Percentiles rank a stretch among this genome's conserved stretches.
These are phyloP conservation scores for Tolypocladium nubicola DNA, from an alignment of 2,329 filamentous ascomycete species.

Conservation along the genomic window DNA sequence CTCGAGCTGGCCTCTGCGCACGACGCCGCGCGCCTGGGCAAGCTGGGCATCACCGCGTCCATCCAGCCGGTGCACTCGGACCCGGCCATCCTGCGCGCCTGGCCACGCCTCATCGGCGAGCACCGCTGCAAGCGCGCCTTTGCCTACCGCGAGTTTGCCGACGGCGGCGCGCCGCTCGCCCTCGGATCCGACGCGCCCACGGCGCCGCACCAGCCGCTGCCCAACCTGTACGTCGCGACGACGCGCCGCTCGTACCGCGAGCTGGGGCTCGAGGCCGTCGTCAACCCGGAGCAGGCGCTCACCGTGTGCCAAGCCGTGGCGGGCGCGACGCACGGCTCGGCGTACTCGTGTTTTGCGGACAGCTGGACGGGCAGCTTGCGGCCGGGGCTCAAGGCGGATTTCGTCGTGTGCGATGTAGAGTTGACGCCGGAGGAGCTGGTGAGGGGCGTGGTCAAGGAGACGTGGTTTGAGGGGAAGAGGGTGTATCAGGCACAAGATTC, in stretches of 20 bases:
- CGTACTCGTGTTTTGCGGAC: slow-evolving; percentile 49
- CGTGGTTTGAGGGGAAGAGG: slow-evolving; percentile 39
- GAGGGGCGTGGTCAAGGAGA: slow-evolving; percentile 34
- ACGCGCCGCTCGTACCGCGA: slow-evolving; percentile 45
- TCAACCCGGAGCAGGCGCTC: slow-evolving; percentile 44
- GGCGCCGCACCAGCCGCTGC: slow-evolving; percentile 41
- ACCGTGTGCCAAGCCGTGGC: slow-evolving; percentile 41
- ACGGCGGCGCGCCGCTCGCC: slow-evolving; percentile 41
- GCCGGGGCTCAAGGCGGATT: slow-evolving; percentile 44
- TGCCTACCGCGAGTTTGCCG: slow-evolving; percentile 50
- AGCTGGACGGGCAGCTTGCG: slow-evolving; percentile 39
- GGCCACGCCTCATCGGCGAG: slow-evolving; percentile 45
- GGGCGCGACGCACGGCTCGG: slow-evolving; percentile 43
- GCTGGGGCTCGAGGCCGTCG: slow-evolving; percentile 25
- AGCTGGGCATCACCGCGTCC: slow-evolving; percentile 48
- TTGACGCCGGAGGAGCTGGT: slow-evolving; percentile 36
- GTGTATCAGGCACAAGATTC: slow-evolving; percentile 18
- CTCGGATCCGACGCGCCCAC: slow-evolving; percentile 51
- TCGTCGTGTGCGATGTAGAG: slow-evolving; percentile 39
- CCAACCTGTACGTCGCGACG: slow-evolving; percentile 48
- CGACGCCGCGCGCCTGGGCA: slow-evolving; percentile 46
- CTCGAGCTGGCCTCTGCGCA: slow-evolving; percentile 45
- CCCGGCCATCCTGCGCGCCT: slow-evolving; percentile 50
- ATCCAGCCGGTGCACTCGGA: slow-evolving; percentile 49
- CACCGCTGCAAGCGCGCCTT: slow-evolving; percentile 48